These are phyloP conservation scores for Plasmodium ovale DNA, from an alignment of 169 alveolate species.

Conservation along the genomic window DNA sequence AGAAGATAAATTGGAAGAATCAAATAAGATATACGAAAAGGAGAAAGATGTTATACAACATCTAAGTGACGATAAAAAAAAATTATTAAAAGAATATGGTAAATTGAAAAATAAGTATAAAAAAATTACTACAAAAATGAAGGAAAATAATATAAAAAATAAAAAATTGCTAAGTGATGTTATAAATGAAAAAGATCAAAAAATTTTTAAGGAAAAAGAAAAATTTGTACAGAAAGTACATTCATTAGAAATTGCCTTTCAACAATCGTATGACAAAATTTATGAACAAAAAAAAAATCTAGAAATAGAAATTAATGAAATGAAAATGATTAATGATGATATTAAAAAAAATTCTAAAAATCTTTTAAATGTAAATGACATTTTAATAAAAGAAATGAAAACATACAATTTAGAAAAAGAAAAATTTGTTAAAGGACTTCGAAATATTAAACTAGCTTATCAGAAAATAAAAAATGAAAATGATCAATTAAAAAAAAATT, in stretches of 20 bases:
- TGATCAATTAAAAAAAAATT: constrained; percentile 37
- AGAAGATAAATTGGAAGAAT: constrained; percentile 33
- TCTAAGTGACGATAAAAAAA: constrained; percentile 39
- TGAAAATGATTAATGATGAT: constrained; percentile 49
- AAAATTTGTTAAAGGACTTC: constrained; percentile 65
- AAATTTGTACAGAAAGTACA: constrained; percentile 35
- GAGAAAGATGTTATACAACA: constrained; percentile 64
- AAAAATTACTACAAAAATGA: constrained; percentile 48
- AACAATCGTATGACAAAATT: constrained; percentile 40
- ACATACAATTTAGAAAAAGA: constrained; percentile 41
- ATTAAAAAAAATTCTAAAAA: constrained; percentile 54
- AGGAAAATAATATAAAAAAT: constrained; percentile 23
- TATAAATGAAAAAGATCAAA: constrained; percentile 31
- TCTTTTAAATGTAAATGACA: constrained; percentile 60
- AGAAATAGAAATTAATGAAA: constrained; percentile 20
- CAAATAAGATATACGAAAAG: constrained; percentile 13
- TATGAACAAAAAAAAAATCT: constrained; percentile 38
- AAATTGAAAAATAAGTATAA: constrained; percentile 51
- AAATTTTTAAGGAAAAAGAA: constrained; percentile 28
- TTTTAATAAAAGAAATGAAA: constrained; percentile 50
- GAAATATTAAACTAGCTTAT: constrained; percentile 59
- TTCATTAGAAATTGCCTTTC: constrained; percentile 51
- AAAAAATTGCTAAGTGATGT: constrained; percentile 17
- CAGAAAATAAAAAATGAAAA: constrained; percentile 54
- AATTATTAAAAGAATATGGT: constrained; percentile 57